Evolutionary conservation across 2,329 filamentous ascomycete species (phyloP).

Genomic region (Cladosporium halotolerans): DNA sequence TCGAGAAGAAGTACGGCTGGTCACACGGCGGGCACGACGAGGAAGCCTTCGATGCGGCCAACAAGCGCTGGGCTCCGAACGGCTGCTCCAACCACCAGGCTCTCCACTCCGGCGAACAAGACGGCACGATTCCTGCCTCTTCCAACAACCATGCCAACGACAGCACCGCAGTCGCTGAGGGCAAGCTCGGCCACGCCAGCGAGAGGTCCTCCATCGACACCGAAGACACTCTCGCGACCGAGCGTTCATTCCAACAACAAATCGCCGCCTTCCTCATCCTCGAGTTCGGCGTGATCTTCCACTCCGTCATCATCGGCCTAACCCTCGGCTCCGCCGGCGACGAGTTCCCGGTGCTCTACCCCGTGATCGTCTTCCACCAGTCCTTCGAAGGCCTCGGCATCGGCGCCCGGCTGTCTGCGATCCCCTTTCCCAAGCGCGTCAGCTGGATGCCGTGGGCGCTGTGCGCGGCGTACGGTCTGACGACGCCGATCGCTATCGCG

Average conservation of each 20-base stretch:
- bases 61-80: constrained; percentile 18
- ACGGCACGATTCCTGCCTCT: constrained; percentile 16
- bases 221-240: background rate
- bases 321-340: constrained; percentile 58
- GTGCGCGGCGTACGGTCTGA: constrained; percentile 64
- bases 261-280: constrained; percentile 86
- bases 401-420: constrained; percentile 71
- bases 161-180: constrained; percentile 11
- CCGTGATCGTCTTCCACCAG: constrained; percentile 77
- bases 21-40: constrained; percentile 24
- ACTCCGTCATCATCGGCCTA: constrained; percentile 73
- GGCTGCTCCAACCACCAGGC: constrained; percentile 31
- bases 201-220: constrained; percentile 6
- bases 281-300: constrained; percentile 77
- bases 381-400: constrained; percentile 89
- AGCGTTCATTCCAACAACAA: constrained; percentile 59
- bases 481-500: constrained; percentile 79
- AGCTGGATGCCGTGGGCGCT: constrained; percentile 70
- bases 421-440: constrained; percentile 67
- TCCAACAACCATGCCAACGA: background rate
- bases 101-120: constrained; percentile 39
- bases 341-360: constrained; percentile 56
- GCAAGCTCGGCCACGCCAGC: constrained; percentile 9
- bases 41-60: constrained; percentile 19
- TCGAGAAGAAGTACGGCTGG: constrained; percentile 42